Percentiles rank a stretch among this genome's conserved stretches.
These are phyloP conservation scores for Pythium monospermum DNA, from an alignment of 352 stramenopile species.

Conservation along the genomic window DNA sequence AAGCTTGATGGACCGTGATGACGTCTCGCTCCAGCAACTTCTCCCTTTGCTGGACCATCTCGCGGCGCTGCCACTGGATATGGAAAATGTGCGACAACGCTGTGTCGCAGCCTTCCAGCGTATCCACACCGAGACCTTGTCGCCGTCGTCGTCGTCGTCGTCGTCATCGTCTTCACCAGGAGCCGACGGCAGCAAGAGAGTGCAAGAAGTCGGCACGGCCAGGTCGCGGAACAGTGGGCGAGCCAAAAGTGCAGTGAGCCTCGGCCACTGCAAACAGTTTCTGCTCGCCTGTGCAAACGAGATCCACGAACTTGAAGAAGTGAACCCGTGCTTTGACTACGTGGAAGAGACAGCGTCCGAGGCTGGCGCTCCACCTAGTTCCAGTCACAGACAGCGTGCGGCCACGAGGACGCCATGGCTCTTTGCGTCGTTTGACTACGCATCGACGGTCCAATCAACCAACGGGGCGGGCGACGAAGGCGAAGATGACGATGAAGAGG, in stretches of 20 bases:
- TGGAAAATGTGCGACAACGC: constrained; percentile 28
- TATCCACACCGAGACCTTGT: constrained; percentile 17
- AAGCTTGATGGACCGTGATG: constrained; percentile 49
- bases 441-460: constrained; percentile 26
- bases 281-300: constrained; percentile 73
- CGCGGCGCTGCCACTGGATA: constrained; percentile 34
- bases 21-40: constrained; percentile 35
- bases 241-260: constrained; percentile 31
- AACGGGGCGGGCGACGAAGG: constrained; percentile 16
- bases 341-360: constrained; percentile 35
- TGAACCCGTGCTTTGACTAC: constrained; percentile 68
- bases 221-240: constrained; percentile 30
- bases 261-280: constrained; percentile 61
- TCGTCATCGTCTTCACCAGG: no score
- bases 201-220: not conserved
- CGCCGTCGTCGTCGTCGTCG: no score
- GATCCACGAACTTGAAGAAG: constrained; percentile 73
- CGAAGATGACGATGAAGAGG: constrained; percentile 14
- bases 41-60: constrained; percentile 46
- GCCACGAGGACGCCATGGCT: not conserved
- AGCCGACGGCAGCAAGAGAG: no score
- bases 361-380: not conserved
- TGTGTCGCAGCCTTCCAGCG: constrained; percentile 39
- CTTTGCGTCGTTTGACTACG: constrained; percentile 39
- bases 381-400: no score